These are phyloP conservation scores for Arthrobotrys entomopaga DNA, from an alignment of 2,329 filamentous ascomycete genomes.

Conservation along the genomic window DNA sequence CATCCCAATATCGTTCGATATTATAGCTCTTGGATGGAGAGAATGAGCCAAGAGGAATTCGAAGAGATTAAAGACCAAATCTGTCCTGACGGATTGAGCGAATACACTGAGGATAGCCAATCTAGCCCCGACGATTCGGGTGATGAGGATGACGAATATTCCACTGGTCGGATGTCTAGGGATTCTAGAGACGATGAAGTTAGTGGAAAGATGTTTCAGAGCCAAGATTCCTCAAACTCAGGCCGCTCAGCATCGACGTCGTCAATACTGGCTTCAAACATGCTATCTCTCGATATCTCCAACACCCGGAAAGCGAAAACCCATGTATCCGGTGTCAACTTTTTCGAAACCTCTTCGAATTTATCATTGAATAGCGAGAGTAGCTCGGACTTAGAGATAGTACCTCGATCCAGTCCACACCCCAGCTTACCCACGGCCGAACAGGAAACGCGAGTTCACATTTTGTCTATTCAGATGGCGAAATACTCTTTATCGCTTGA, in stretches of 20 bases:
- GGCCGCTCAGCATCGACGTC: not conserved
- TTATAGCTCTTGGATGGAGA: slow-evolving; percentile 73
- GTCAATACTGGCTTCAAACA: not conserved
- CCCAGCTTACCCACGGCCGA: slow-evolving; percentile 59
- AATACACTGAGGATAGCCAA: slow-evolving; percentile 24
- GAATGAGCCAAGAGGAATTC: slow-evolving; percentile 43
- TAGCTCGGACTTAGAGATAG: slow-evolving; percentile 59
- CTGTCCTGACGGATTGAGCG: slow-evolving; percentile 38
- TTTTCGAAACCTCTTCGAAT: slow-evolving; percentile 11
- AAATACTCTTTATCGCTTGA: slow-evolving; percentile 72
- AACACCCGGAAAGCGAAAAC: not conserved
- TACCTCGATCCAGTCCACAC: slow-evolving; percentile 40
- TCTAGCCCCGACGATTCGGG: not conserved
- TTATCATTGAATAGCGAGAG: slow-evolving; percentile 59
- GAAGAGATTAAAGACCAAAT: slow-evolving; percentile 27
- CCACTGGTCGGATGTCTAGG: not conserved
- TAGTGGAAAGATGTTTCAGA: not conserved
- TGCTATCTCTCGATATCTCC: not conserved
- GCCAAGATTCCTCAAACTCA: slow-evolving; percentile 4
- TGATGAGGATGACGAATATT: slow-evolving; percentile 7
- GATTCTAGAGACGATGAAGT: not conserved
- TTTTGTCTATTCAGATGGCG: slow-evolving; percentile 72
- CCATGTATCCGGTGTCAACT: slow-evolving; percentile 1
- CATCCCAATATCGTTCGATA: slow-evolving; percentile 76
- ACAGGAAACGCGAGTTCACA: slow-evolving; percentile 29